phyloP scores from a whole-genome alignment of 805 yeast species.

The Ogataea populi-albae region DNA sequence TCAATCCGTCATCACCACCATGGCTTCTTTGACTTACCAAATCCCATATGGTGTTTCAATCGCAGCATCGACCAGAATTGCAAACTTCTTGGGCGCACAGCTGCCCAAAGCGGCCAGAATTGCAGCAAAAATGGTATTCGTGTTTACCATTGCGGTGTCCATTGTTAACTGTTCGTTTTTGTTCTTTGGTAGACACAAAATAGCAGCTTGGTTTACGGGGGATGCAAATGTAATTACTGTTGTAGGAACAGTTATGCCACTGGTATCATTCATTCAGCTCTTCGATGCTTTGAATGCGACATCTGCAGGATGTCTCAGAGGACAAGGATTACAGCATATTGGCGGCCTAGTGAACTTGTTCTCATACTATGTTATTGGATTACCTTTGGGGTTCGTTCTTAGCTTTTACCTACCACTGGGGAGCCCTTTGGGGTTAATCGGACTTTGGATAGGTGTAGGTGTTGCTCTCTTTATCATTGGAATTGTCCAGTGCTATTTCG shows the following conservation, averaged over 20 bases:
- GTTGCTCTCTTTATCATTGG: constrained; percentile 42
- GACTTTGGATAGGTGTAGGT: constrained; percentile 37
- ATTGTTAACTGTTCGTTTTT: constrained; percentile 25
- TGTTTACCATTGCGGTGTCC: constrained; percentile 25
- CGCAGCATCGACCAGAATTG: constrained; percentile 73
- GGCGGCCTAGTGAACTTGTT: constrained; percentile 53
- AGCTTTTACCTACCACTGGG: constrained; percentile 44
- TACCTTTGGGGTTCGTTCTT: constrained; percentile 62
- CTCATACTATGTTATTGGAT: constrained; percentile 65
- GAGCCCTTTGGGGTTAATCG: constrained; percentile 36
- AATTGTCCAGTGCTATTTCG: constrained; percentile 44
- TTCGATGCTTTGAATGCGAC: constrained; percentile 49
- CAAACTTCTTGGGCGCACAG: constrained; percentile 68
- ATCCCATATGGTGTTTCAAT: constrained; percentile 74
- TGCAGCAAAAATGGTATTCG: constrained; percentile 28
- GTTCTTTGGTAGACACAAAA: constrained; percentile 22
- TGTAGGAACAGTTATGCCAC: constrained; percentile 27
- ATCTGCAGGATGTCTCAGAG: constrained; percentile 54
- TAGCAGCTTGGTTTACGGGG: constrained; percentile 32
- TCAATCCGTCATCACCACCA: constrained; percentile 67
- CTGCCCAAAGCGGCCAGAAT: constrained; percentile 30
- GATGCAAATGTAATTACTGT: constrained; percentile 29
- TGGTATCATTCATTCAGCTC: constrained; percentile 39
- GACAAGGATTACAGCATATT: constrained; percentile 56
- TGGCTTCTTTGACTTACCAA: constrained; percentile 67